phyloP scores from a whole-genome alignment of 257 asterid species.

The Echium plantagineum region DNA sequence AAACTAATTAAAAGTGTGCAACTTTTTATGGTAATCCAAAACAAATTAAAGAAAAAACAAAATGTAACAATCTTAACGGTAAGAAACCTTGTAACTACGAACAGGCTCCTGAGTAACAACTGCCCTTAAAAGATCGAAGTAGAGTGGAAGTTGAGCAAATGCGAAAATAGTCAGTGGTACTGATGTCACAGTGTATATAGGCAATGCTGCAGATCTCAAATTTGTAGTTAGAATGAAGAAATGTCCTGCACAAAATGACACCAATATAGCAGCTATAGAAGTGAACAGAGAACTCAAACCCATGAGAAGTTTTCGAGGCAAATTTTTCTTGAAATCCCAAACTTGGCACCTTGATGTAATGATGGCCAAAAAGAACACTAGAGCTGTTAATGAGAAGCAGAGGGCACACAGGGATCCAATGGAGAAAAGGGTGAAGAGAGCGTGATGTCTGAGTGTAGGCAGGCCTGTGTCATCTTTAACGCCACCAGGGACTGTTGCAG shows the following conservation, averaged over 20 bases:
- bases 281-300: slow-evolving; percentile 40
- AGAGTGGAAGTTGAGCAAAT: slow-evolving; percentile 36
- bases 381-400: slow-evolving; percentile 49
- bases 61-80: too few relatives aligned
- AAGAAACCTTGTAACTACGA: slow-evolving; percentile 27
- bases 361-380: slow-evolving; percentile 47
- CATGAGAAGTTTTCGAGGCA: slow-evolving; percentile 40
- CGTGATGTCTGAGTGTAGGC: slow-evolving; percentile 19
- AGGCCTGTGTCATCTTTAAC: slow-evolving; percentile 14
- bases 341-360: slow-evolving; percentile 47
- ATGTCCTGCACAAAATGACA: slow-evolving; percentile 53
- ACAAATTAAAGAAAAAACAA: too few relatives aligned
- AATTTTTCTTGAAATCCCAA: slow-evolving; percentile 25
- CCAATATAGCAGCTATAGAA: slow-evolving; percentile 42
- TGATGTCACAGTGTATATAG: slow-evolving; percentile 32
- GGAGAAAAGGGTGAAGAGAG: slow-evolving; percentile 35
- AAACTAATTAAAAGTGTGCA: too few relatives aligned
- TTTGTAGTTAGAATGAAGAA: slow-evolving; percentile 29
- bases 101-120: slow-evolving; percentile 22
- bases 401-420: slow-evolving; percentile 36
- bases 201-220: slow-evolving; percentile 20
- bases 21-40: too few relatives aligned
- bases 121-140: slow-evolving; percentile 46
- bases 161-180: slow-evolving; percentile 37
- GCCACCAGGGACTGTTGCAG: slow-evolving; percentile 56